A percentile compares a stretch with the other conserved stretches of the same genome.
Evolutionary conservation across 176 grass and related monocot genomes (phyloP).

Genomic region (Carex scoparia): DNA sequence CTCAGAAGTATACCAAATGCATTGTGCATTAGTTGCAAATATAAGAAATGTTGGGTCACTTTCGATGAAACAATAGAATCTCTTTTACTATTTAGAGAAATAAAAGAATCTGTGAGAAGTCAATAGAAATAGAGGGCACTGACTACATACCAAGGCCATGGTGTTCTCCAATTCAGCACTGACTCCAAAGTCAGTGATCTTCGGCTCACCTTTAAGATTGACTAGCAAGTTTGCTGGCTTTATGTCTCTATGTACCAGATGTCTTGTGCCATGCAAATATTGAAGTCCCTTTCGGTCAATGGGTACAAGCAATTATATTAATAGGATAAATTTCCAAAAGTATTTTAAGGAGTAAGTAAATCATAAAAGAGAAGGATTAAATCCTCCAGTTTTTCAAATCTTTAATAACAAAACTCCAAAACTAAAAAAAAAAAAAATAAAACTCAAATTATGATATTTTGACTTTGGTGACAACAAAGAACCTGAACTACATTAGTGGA

Average conservation of each 20-base stretch:
- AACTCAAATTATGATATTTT: background rate
- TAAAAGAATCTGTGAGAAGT: constrained; percentile 21
- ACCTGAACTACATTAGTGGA: background rate
- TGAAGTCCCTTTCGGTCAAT: constrained; percentile 48
- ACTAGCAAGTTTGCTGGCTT: constrained; percentile 95
- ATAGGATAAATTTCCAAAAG: background rate
- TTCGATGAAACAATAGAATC: background rate
- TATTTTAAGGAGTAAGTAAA: constrained; percentile 24
- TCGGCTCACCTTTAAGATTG: constrained; percentile 82
- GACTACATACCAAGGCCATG: constrained; percentile 80
- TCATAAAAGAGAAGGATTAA: constrained; percentile 8
- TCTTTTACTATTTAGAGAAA: constrained; percentile 17
- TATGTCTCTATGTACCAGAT: constrained; percentile 97
- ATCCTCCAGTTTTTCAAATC: constrained; percentile 20
- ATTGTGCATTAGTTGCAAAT: background rate
- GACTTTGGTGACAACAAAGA: background rate
- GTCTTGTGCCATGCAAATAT: constrained; percentile 82
- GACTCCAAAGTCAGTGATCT: constrained; percentile 91
- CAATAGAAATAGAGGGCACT: background rate
- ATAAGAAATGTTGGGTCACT: background rate
- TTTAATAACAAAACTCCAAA: constrained; percentile 16
- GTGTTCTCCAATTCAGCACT: constrained; percentile 92
- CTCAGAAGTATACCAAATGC: background rate
- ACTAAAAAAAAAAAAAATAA: background rate
- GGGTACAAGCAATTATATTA: background rate